Base-by-base conservation (phyloP, 306 rosid species). In the Vigna mungo region DNA sequence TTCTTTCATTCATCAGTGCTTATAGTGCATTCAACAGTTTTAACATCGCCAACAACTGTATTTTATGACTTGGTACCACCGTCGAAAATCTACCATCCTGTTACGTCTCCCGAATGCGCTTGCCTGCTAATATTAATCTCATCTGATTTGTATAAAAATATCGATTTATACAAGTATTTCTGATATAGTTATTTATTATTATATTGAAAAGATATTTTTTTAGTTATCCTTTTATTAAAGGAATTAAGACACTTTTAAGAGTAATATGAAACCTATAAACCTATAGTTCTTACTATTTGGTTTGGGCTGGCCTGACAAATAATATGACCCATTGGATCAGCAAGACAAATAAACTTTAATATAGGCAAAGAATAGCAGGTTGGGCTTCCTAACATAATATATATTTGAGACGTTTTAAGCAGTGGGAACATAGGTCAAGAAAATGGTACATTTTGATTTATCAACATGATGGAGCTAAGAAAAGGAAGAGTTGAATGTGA, bases 11-110 rank as follows among this genome's bases (percentile, higher is more conserved):
- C 8, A 32, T 7, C 43, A 34, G 18, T 72, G 70, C 20, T n/a
- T 5, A 32, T 30, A 12, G 55, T 54, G 74, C 78, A 67, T 67
- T 74, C 20, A 16, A 14, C 67, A 16, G 2, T 25, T 48, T 59
- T 81, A 49, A 36, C 48, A 68, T 59, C n/a, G 0, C 61, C 9
- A 67, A 13, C 71, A 25, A 25, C 27, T 58, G 79, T n/a, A 46
- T 74, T 67, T 32, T 56, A 9, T 67, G 39, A 67, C 53, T 66
- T 17, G 16, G 41, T 17, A 21, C 30, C 32, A 51, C n/a, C 4
- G 48, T 44, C 48, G 0, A 44, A 44, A 15, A 44, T 11, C 1
- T 14, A 44, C 48, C 15, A 12, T 44, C 48, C 14, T 15, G 3
- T 44, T 11, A 3, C 48, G 5, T 44, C 15, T 44, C 12, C 15